Evolutionary conservation across 2,329 filamentous ascomycete species (phyloP).

Genomic region (Neofusicoccum sp.): DNA sequence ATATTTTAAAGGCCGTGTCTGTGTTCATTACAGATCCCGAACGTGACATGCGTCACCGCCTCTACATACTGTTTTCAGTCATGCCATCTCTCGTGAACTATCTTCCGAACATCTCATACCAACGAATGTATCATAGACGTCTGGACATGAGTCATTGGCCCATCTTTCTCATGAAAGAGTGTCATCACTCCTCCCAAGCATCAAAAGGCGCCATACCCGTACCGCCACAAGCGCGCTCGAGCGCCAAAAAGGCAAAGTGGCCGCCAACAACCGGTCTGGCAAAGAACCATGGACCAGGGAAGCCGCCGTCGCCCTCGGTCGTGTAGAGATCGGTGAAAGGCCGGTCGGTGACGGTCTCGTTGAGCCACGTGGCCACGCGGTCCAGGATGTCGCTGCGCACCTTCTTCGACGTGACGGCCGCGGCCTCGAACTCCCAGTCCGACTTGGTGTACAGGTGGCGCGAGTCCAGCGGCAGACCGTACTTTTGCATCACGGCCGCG

Average conservation of each 20-base stretch:
- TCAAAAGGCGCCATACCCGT: background rate
- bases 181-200: constrained; percentile 7
- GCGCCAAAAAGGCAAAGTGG: constrained; percentile 80
- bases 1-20: no score
- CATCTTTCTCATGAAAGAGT: no score
- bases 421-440: constrained; percentile 89
- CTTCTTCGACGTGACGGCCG: constrained; percentile 68
- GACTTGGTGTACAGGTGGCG: constrained; percentile 84
- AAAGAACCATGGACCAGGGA: constrained; percentile 73
- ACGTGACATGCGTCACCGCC: no score
- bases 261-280: constrained; percentile 80
- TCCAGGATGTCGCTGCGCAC: constrained; percentile 71
- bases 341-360: constrained; percentile 73
- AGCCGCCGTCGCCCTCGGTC: constrained; percentile 74
- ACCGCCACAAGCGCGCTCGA: constrained; percentile 73
- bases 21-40: no score
- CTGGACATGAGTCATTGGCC: no score
- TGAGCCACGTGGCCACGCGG: constrained; percentile 75
- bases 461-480: constrained; percentile 78
- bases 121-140: no score
- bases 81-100: no score
- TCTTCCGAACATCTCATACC: no score
- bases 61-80: no score
- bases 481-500: constrained; percentile 71
- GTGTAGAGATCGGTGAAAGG: constrained; percentile 81